These are phyloP conservation scores for Stygiomarasmius scandens DNA, from an alignment of 1,284 basidiomycete genomes.

Conservation along the genomic window DNA sequence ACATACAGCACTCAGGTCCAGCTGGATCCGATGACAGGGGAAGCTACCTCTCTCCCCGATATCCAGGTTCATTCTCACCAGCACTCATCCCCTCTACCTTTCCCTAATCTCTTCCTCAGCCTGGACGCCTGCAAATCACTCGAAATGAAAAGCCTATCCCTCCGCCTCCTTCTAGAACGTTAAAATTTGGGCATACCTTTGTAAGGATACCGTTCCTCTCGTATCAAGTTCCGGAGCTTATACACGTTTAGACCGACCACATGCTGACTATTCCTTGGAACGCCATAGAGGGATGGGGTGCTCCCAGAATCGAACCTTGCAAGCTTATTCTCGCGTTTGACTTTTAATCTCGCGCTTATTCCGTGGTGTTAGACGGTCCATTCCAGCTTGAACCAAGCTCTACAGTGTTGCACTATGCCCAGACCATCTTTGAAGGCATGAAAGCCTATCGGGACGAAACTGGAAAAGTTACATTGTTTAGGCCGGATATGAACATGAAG, in stretches of 20 bases:
- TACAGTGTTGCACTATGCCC: conserved; percentile 94
- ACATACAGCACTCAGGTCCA: neutral
- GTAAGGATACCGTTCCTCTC: conserved; percentile 42
- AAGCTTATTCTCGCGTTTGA: conserved; percentile 31
- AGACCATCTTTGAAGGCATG: conserved; percentile 91
- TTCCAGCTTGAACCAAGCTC: conserved; percentile 81
- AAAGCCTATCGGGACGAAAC: conserved; percentile 89
- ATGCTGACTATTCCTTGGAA: conserved; percentile 91
- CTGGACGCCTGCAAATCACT: conserved; percentile 43
- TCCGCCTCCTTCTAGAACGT: conserved; percentile 52
- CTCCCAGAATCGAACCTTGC: conserved; percentile 87
- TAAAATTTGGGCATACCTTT: conserved; percentile 74
- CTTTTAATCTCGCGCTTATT: too few relatives aligned
- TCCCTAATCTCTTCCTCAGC: conserved; percentile 24
- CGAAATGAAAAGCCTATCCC: conserved; percentile 52
- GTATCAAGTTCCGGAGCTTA: conserved; percentile 8
- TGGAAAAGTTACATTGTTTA: conserved; percentile 86
- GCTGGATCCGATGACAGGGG: conserved; percentile 48
- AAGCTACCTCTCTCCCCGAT: conserved; percentile 42
- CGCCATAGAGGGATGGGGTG: conserved; percentile 74
- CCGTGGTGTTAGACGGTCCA: conserved; percentile 73
- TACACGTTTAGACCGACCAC: conserved; percentile 75
- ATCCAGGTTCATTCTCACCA: conserved; percentile 39
- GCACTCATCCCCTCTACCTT: conserved; percentile 8
- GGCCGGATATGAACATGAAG: conserved; percentile 99